Evolutionary conservation across 2,329 filamentous ascomycete genomes (phyloP).

Genomic region (Microdochium nivale): DNA sequence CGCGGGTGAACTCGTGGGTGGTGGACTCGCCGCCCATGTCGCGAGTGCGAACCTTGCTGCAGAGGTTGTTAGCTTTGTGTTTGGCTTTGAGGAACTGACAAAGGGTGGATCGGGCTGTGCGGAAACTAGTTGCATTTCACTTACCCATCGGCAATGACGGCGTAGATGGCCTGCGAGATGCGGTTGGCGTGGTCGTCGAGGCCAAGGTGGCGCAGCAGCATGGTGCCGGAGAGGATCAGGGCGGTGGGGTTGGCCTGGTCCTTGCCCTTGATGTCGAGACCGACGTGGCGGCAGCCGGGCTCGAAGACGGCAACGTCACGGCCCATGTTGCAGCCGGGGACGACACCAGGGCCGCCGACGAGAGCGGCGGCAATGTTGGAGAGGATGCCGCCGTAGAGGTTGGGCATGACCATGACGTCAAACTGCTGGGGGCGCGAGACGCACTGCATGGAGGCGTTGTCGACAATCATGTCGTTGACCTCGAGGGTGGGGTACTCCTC

Average conservation of each 20-base stretch:
- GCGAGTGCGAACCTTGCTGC: slow-evolving; percentile 75
- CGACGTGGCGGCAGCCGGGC: slow-evolving; percentile 97
- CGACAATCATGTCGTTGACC: slow-evolving; percentile 99
- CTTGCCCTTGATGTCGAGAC: slow-evolving; percentile 99
- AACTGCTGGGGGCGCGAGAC: slow-evolving; percentile 96
- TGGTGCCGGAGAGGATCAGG: slow-evolving; percentile 87
- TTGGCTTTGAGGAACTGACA: not conserved
- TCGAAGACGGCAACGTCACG: slow-evolving; percentile 97
- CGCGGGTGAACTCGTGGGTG: slow-evolving; percentile 91
- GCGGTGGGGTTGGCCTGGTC: slow-evolving; percentile 98
- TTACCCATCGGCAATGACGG: slow-evolving; percentile 81
- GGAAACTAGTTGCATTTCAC: slow-evolving; percentile 21
- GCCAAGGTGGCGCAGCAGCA: slow-evolving; percentile 94
- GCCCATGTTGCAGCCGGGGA: slow-evolving; percentile 99
- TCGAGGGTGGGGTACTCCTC: slow-evolving; percentile 94
- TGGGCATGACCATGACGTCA: slow-evolving; percentile 99
- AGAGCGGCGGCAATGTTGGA: slow-evolving; percentile 98
- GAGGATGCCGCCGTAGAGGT: slow-evolving; percentile 96
- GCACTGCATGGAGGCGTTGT: slow-evolving; percentile 99
- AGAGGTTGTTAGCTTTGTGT: slow-evolving; percentile 27
- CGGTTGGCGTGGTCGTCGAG: slow-evolving; percentile 98
- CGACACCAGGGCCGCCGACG: slow-evolving; percentile 92
- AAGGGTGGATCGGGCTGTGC: slow-evolving; percentile 1
- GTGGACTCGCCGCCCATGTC: slow-evolving; percentile 91
- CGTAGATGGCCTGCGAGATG: slow-evolving; percentile 79